phyloP scores from a whole-genome alignment of 352 stramenopile species.

The Phytophthora lateralis region DNA sequence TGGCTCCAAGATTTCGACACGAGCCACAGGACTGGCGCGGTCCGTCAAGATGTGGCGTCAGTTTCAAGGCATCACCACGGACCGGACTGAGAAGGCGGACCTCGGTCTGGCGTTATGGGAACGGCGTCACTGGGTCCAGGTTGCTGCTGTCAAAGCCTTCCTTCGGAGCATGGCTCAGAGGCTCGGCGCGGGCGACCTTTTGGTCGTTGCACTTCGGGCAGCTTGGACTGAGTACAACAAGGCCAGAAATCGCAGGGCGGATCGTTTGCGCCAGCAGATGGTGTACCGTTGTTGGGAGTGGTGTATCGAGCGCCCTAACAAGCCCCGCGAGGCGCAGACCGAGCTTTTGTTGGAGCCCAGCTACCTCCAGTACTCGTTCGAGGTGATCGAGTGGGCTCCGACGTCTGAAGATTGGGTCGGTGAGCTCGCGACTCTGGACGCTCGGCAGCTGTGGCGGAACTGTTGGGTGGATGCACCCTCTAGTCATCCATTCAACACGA shows the following conservation, averaged over 20 bases:
- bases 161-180: too few relatives aligned
- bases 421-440: neutral
- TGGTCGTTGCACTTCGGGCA: neutral
- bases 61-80: neutral
- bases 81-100: neutral
- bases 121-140: neutral
- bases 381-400: neutral
- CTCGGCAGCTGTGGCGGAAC: neutral
- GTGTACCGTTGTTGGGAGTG: neutral
- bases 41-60: neutral
- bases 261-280: neutral
- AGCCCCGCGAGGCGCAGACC: neutral
- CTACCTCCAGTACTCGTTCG: conserved; percentile 1
- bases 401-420: neutral
- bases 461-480: neutral
- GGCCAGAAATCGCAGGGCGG: neutral
- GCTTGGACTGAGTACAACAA: neutral
- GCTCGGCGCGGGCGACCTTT: neutral
- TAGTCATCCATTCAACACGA: conserved; percentile 1
- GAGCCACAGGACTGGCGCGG: neutral
- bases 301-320: neutral
- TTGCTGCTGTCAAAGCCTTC: too few relatives aligned
- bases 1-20: neutral
- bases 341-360: neutral
- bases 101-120: neutral